These are phyloP conservation scores for Cyberlindnera veronae DNA, from an alignment of 805 yeast species.

Conservation along the genomic window DNA sequence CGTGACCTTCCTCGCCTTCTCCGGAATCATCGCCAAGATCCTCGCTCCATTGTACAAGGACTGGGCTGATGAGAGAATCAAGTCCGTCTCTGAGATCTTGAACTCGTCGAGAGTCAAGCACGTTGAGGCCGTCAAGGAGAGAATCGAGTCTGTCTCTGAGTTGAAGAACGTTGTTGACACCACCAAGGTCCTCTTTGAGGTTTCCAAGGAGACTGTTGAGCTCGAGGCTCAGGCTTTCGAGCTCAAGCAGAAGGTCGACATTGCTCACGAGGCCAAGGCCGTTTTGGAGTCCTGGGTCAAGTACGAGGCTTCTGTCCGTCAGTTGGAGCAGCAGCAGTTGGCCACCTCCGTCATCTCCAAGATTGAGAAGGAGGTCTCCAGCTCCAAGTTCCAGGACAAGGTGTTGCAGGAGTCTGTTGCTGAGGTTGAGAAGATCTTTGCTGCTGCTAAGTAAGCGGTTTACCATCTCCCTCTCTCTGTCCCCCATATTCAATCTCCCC, in stretches of 20 bases:
- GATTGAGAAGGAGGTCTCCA: slow-evolving; percentile 78
- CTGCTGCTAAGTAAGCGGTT: slow-evolving; percentile 29
- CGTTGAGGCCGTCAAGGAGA: slow-evolving; percentile 86
- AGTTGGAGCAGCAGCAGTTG: slow-evolving; percentile 90
- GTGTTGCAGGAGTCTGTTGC: slow-evolving; percentile 87
- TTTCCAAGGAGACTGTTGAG: slow-evolving; percentile 95
- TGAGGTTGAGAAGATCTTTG: slow-evolving; percentile 85
- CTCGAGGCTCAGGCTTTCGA: slow-evolving; percentile 93
- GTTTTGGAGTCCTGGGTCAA: slow-evolving; percentile 99
- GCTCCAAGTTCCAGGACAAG: slow-evolving; percentile 91
- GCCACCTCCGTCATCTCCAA: slow-evolving; percentile 81
- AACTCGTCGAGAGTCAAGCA: slow-evolving; percentile 88
- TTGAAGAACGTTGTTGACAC: slow-evolving; percentile 88
- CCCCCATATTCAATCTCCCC: slow-evolving; percentile 1
- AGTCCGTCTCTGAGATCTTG: slow-evolving; percentile 75
- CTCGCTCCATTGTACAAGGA: slow-evolving; percentile 93
- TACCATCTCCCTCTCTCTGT: background rate
- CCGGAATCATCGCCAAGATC: slow-evolving; percentile 73
- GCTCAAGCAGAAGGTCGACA: slow-evolving; percentile 84
- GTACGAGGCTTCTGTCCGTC: slow-evolving; percentile 95
- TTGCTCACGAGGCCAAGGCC: slow-evolving; percentile 87
- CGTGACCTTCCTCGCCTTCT: slow-evolving; percentile 73
- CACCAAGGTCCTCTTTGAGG: slow-evolving; percentile 87
- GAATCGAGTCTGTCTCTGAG: slow-evolving; percentile 84
- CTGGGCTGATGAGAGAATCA: slow-evolving; percentile 85